Evolutionary conservation across 192 early-diverging fungal genomes (phyloP).

Genomic region (Dimargaris verticillata): DNA sequence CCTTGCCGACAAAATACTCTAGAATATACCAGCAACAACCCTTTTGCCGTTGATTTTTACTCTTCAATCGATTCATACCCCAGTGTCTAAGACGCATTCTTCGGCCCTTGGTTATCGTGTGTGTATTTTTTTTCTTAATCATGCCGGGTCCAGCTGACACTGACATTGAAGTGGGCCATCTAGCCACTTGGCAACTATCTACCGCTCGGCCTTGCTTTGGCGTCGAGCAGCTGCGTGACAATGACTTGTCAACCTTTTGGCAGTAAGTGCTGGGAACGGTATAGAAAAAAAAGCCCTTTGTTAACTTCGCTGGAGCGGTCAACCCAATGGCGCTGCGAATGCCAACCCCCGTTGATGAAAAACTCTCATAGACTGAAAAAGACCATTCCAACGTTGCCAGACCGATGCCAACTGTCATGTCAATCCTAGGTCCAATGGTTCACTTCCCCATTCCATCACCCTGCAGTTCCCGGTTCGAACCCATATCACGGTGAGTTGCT

Average conservation of each 20-base stretch:
- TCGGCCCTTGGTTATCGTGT: too few relatives aligned
- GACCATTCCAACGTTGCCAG: background rate
- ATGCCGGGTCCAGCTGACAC: too few relatives aligned
- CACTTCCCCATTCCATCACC: constrained; percentile 57
- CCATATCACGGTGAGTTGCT: constrained; percentile 27
- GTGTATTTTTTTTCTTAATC: too few relatives aligned
- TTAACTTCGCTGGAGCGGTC: background rate
- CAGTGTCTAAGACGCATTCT: too few relatives aligned
- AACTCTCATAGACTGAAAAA: background rate
- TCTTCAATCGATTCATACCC: too few relatives aligned
- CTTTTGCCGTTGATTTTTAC: too few relatives aligned
- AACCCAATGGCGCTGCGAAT: background rate
- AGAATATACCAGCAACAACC: too few relatives aligned
- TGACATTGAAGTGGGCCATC: constrained; percentile 37
- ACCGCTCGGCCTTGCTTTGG: constrained; percentile 43
- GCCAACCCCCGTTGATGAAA: background rate
- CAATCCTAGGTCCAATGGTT: constrained; percentile 45
- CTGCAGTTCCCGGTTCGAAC: constrained; percentile 50
- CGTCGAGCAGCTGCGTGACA: constrained; percentile 44
- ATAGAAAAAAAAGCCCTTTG: background rate
- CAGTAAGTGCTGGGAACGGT: constrained; percentile 35
- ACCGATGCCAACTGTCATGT: background rate
- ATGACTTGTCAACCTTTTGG: constrained; percentile 59
- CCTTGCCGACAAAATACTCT: too few relatives aligned
- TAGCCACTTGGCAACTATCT: constrained; percentile 53